Evolutionary conservation across 371 early-diverging fungal species (phyloP).

Genomic region (Furculomyces boomerangus): DNA sequence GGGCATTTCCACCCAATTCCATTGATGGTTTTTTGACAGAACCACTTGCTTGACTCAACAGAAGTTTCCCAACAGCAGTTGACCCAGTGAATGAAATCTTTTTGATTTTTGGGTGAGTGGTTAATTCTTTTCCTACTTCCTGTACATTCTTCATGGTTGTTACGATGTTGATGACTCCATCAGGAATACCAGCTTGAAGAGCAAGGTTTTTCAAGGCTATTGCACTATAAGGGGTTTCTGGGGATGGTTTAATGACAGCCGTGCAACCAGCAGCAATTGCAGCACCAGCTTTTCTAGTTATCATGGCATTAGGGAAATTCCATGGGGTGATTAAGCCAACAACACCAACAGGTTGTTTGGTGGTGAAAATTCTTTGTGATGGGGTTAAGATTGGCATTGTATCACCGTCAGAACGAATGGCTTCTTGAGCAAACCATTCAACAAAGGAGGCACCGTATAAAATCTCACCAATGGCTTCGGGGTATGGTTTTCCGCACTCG

Average conservation of each 20-base stretch:
- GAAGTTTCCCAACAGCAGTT: slow-evolving; percentile 48
- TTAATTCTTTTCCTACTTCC: slow-evolving; percentile 47
- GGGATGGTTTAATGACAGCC: slow-evolving; percentile 24
- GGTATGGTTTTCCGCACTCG: slow-evolving; percentile 48
- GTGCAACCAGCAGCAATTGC: slow-evolving; percentile 66
- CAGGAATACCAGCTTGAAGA: slow-evolving; percentile 62
- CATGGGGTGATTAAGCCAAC: slow-evolving; percentile 80
- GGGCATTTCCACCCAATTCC: slow-evolving; percentile 75
- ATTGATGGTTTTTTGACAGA: slow-evolving; percentile 62
- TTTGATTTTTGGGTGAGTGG: slow-evolving; percentile 38
- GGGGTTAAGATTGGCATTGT: slow-evolving; percentile 45
- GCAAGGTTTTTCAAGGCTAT: slow-evolving; percentile 59
- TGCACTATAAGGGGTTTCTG: slow-evolving; percentile 71
- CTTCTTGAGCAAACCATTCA: slow-evolving; percentile 81
- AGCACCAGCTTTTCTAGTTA: slow-evolving; percentile 70
- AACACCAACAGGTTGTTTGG: slow-evolving; percentile 74
- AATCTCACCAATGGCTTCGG: slow-evolving; percentile 41
- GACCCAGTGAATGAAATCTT: slow-evolving; percentile 76
- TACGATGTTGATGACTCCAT: slow-evolving; percentile 71
- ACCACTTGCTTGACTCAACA: slow-evolving; percentile 46
- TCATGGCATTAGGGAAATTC: slow-evolving; percentile 89
- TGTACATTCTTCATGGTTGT: slow-evolving; percentile 38
- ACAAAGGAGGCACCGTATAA: slow-evolving; percentile 59
- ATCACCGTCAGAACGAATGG: slow-evolving; percentile 60
- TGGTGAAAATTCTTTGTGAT: slow-evolving; percentile 38